phyloP scores from a whole-genome alignment of 2,329 filamentous ascomycete genomes.

The Cladosporium cucumerinum region DNA sequence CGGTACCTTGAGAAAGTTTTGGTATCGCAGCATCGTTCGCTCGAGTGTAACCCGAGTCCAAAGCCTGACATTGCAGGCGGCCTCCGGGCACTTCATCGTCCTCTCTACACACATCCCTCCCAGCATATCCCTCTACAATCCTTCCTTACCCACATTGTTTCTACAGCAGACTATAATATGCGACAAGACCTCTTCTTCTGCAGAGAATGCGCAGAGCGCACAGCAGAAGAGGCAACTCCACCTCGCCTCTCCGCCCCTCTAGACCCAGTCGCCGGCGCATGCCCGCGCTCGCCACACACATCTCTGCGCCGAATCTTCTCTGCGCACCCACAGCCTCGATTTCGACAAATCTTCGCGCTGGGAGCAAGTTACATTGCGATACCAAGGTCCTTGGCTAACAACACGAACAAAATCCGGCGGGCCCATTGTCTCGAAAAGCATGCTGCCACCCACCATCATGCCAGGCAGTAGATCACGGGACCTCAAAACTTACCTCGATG shows the following conservation, averaged over 20 bases:
- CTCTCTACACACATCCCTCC: neutral
- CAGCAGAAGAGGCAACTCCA: neutral
- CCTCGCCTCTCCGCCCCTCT: neutral
- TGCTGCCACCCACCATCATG: neutral
- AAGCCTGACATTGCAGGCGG: neutral
- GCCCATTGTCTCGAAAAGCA: neutral
- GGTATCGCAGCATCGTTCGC: neutral
- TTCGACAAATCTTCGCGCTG: neutral
- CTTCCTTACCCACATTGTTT: neutral
- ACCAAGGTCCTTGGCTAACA: neutral
- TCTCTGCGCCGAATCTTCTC: conserved; percentile 13
- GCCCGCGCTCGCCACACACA: conserved; percentile 10
- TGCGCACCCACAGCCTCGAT: neutral
- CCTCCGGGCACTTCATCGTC: neutral
- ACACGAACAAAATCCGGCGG: neutral
- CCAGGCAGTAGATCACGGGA: neutral
- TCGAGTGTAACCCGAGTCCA: neutral
- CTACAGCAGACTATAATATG: neutral
- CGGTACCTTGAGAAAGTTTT: neutral
- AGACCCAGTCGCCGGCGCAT: conserved; percentile 5
- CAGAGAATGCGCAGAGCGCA: neutral
- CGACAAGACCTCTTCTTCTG: neutral
- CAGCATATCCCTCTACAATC: neutral
- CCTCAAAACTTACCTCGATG: neutral
- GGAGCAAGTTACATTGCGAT: neutral